These are phyloP conservation scores for Anthostomella pinea DNA, from an alignment of 2,329 filamentous ascomycete species.

Conservation along the genomic window DNA sequence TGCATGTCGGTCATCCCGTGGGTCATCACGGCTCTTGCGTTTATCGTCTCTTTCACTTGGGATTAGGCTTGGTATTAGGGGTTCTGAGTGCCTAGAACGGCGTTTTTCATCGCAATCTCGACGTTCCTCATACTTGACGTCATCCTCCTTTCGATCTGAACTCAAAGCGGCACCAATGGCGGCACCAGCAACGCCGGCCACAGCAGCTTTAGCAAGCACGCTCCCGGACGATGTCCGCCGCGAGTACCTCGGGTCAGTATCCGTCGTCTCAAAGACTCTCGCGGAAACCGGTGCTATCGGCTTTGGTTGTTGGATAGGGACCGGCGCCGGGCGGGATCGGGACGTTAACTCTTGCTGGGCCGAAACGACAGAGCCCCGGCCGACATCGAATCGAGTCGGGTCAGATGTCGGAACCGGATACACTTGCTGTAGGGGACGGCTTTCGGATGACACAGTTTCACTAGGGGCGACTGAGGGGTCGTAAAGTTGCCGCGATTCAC, in stretches of 20 bases:
- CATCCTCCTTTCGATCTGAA: slow-evolving; percentile 33
- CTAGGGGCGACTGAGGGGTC: slow-evolving; percentile 33
- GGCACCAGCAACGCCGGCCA: slow-evolving; percentile 47
- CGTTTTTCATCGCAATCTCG: slow-evolving; percentile 34
- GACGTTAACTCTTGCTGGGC: slow-evolving; percentile 39
- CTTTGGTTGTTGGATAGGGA: slow-evolving; percentile 81
- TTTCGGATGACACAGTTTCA: slow-evolving; percentile 36
- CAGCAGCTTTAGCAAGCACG: slow-evolving; percentile 43
- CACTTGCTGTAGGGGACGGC: slow-evolving; percentile 56
- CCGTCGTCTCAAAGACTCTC: slow-evolving; percentile 59
- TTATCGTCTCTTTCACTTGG: slow-evolving; percentile 23
- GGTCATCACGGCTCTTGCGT: slow-evolving; percentile 28
- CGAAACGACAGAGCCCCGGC: slow-evolving; percentile 47
- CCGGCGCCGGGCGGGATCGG: slow-evolving; percentile 51
- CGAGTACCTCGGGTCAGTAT: slow-evolving; percentile 35
- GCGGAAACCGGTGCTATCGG: slow-evolving; percentile 71
- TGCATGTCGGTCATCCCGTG: slow-evolving; percentile 22
- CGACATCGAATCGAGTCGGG: slow-evolving; percentile 58
- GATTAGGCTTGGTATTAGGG: no score
- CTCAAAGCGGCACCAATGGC: slow-evolving; percentile 47
- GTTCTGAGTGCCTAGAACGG: slow-evolving; percentile 22
- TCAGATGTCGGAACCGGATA: slow-evolving; percentile 67
- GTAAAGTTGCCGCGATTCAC: slow-evolving; percentile 33
- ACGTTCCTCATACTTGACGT: slow-evolving; percentile 28
- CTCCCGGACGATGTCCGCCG: slow-evolving; percentile 37